A percentile compares a stretch with the other conserved stretches of the same genome.
Conservation (phyloP, 2,329 filamentous ascomycete genomes). For the Penicillium frequentans region DNA sequence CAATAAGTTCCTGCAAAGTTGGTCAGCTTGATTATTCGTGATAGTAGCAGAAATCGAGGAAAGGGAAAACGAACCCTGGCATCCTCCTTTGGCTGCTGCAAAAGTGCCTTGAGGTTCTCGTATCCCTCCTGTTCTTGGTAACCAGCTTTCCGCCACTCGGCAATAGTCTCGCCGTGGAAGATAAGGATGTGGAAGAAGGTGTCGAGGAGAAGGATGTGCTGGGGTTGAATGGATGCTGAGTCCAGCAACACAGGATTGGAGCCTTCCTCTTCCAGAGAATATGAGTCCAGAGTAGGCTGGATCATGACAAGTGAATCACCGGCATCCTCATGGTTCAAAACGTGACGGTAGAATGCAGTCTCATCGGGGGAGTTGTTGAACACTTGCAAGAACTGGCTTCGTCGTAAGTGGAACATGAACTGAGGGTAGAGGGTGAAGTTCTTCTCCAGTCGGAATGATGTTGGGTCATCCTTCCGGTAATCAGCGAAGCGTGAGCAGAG, state of each 20-base stretch:
- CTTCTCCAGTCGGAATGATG: constrained; percentile 94
- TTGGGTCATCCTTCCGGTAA: constrained; percentile 96
- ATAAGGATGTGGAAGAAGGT: constrained; percentile 99
- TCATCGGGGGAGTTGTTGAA: constrained; percentile 99
- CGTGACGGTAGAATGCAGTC: constrained; percentile 97
- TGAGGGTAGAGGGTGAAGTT: constrained; percentile 99
- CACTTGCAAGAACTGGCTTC: constrained; percentile 96
- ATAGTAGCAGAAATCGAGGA: not conserved
- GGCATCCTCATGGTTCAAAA: constrained; percentile 95
- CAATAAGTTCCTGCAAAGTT: constrained; percentile 75
- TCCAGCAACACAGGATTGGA: constrained; percentile 92
- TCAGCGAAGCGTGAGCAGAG: constrained; percentile 96
- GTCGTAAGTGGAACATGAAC: constrained; percentile 98
- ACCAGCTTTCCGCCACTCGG: constrained; percentile 95
- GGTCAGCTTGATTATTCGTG: constrained; percentile 7
- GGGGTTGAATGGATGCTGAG: constrained; percentile 91
- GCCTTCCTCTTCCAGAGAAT: constrained; percentile 94
- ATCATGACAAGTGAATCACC: constrained; percentile 98
- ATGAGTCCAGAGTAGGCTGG: constrained; percentile 94
- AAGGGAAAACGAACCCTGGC: constrained; percentile 67
- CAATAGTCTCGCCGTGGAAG: constrained; percentile 97
- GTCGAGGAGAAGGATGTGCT: constrained; percentile 89
- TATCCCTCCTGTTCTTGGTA: constrained; percentile 99
- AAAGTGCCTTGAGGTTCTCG: constrained; percentile 84
- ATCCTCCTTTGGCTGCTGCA: constrained; percentile 95